A percentile compares a stretch with the other conserved stretches of the same genome.
Conservation (phyloP, 139 green algal genomes). For the Pleodorina starrii region DNA sequence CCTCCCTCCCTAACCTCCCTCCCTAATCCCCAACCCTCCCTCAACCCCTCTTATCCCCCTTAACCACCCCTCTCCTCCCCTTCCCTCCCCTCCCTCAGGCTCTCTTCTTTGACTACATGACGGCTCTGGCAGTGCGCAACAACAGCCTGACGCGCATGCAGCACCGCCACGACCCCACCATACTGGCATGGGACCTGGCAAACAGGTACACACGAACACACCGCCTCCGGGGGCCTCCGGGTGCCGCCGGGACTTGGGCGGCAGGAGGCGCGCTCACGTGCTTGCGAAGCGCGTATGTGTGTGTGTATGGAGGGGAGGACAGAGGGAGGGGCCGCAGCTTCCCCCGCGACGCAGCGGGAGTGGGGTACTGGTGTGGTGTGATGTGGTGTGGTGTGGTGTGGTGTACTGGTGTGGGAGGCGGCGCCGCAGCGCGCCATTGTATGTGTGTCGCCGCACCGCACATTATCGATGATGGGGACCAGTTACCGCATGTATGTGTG, state of each 20-base stretch:
- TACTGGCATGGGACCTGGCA: slow-evolving; percentile 73
- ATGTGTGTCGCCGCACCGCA: too few species aligned
- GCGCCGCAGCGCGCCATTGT: too few species aligned
- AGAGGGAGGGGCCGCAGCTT: not conserved
- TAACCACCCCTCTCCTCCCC: not conserved
- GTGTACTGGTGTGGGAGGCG: too few species aligned
- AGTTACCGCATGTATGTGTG: too few species aligned
- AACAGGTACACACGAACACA: slow-evolving; percentile 21
- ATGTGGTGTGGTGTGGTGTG: too few species aligned
- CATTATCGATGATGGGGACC: too few species aligned
- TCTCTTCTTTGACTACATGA: slow-evolving; percentile 72
- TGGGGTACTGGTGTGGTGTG: too few species aligned
- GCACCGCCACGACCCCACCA: slow-evolving; percentile 73
- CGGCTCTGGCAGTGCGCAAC: slow-evolving; percentile 57
- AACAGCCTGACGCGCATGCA: slow-evolving; percentile 66
- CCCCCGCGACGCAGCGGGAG: not conserved
- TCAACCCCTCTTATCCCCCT: not conserved
- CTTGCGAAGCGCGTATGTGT: not conserved
- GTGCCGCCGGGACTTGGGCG: too few species aligned
- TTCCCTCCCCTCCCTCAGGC: slow-evolving; percentile 9
- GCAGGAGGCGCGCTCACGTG: too few species aligned
- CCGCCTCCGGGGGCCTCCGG: too few species aligned
- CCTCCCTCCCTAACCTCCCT: not conserved
- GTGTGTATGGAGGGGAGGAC: not conserved
- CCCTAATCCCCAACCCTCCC: not conserved